Percentiles rank a stretch among this genome's conserved stretches.
phyloP scores from a whole-genome alignment of 192 early-diverging fungal genomes.

The Lobosporangium transversale region DNA sequence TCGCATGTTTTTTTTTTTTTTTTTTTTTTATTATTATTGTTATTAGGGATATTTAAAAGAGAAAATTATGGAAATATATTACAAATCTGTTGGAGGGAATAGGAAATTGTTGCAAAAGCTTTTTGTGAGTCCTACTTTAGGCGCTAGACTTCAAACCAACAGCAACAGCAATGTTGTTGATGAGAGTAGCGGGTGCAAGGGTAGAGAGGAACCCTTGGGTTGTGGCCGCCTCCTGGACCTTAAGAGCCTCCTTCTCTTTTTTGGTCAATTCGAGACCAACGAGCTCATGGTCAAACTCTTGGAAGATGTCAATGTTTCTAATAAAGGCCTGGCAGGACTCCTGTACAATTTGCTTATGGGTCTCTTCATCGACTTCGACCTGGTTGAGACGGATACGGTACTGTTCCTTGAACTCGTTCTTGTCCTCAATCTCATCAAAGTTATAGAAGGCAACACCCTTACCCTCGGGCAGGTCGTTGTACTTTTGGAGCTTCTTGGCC shows the following conservation, averaged over 20 bases:
- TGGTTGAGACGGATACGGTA: slow-evolving; percentile 62
- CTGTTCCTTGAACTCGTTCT: slow-evolving; percentile 57
- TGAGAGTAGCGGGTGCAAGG: slow-evolving; percentile 28
- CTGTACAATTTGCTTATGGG: slow-evolving; percentile 32
- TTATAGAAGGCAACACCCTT: slow-evolving; percentile 62
- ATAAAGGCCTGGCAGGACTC: slow-evolving; percentile 44
- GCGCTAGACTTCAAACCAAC: slow-evolving; percentile 38
- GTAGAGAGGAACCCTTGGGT: slow-evolving; percentile 9
- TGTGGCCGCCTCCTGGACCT: slow-evolving; percentile 16
- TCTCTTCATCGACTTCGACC: slow-evolving; percentile 50
- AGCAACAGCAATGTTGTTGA: slow-evolving; percentile 29
- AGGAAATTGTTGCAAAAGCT: not conserved
- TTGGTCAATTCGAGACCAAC: slow-evolving; percentile 32
- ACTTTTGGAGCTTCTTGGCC: slow-evolving; percentile 60
- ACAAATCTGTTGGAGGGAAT: no score
- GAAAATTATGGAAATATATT: no score
- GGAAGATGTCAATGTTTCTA: slow-evolving; percentile 49
- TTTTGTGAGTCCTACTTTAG: no score
- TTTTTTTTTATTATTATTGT: no score
- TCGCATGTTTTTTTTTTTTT: no score
- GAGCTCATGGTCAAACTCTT: slow-evolving; percentile 50
- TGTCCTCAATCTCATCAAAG: slow-evolving; percentile 61
- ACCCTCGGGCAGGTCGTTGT: slow-evolving; percentile 54
- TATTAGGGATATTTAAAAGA: no score
- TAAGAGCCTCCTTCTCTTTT: slow-evolving; percentile 38